Evolutionary conservation across 306 rosid species (phyloP).

Genomic region (Prinsepia uniflora): DNA sequence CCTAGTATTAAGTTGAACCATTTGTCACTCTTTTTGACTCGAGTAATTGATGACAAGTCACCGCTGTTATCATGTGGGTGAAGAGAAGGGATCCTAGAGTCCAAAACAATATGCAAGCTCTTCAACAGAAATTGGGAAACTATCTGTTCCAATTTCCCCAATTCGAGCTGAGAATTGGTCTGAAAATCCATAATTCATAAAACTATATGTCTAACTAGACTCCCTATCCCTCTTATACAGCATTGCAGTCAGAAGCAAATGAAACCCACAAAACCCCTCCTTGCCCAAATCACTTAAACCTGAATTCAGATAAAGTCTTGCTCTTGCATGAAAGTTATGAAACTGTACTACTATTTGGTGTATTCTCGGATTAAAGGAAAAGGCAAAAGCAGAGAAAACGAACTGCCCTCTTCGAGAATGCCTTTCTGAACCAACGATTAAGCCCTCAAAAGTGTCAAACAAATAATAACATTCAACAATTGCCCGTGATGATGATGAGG

Average conservation of each 20-base stretch:
- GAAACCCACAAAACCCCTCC: constrained; percentile 1
- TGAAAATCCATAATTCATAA: constrained; percentile 65
- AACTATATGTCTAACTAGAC: constrained; percentile 26
- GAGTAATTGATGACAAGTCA: constrained; percentile 42
- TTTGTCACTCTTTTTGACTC: constrained; percentile 63
- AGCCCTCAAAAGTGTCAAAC: not conserved
- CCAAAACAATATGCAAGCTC: constrained; percentile 64
- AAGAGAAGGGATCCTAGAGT: constrained; percentile 70
- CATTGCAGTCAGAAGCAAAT: constrained; percentile 1
- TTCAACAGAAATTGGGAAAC: constrained; percentile 72
- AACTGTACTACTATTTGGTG: not conserved
- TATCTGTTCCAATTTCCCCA: constrained; percentile 70
- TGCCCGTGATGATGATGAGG: not conserved
- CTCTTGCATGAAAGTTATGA: constrained; percentile 2
- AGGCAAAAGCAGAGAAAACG: not conserved
- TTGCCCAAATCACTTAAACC: constrained; percentile 2
- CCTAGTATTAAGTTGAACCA: constrained; percentile 83
- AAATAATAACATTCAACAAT: not conserved
- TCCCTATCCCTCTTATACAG: constrained; percentile 30
- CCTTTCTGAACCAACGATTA: constrained; percentile 2
- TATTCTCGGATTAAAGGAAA: not conserved
- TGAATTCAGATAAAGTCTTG: not conserved
- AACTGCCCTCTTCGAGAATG: not conserved
- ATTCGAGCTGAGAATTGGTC: constrained; percentile 57
- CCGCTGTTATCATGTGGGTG: constrained; percentile 52